Conservation (phyloP, 2,329 filamentous ascomycete species). For the Pseudogymnoascus sp. region DNA sequence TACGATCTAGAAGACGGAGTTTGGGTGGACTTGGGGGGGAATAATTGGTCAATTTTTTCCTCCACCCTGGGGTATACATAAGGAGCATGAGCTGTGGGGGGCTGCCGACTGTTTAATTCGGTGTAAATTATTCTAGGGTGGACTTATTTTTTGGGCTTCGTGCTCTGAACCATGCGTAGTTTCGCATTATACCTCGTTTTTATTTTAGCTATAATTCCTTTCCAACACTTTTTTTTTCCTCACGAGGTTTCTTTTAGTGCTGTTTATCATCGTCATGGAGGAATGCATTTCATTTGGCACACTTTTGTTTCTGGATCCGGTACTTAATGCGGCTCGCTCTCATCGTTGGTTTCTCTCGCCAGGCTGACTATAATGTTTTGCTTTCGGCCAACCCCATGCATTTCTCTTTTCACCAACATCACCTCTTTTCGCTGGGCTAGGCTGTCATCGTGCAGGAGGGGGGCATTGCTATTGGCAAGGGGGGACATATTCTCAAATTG, state of each 20-base stretch:
- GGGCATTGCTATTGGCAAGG: neutral
- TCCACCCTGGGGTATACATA: slow-evolving; percentile 2
- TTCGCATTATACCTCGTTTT: slow-evolving; percentile 8
- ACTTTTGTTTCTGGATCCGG: neutral
- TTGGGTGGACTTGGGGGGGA: slow-evolving; percentile 5
- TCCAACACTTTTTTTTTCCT: neutral
- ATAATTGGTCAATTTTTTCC: neutral
- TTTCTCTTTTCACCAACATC: neutral
- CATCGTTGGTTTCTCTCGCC: neutral
- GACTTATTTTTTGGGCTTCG: neutral
- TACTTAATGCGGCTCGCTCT: neutral
- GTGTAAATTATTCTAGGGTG: slow-evolving; percentile 9
- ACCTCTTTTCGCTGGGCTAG: neutral
- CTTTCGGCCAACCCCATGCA: neutral
- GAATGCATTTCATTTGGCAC: slow-evolving; percentile 4
- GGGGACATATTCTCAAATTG: neutral
- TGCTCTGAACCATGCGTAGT: neutral
- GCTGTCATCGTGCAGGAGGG: neutral
- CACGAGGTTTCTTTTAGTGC: neutral
- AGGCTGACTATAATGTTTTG: neutral
- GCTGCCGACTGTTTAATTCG: slow-evolving; percentile 4
- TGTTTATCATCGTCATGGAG: neutral
- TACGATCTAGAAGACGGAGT: slow-evolving; percentile 1
- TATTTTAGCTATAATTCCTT: neutral
- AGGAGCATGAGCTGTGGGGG: neutral